Evolutionary conservation across 441 rosid species (phyloP), one percentile per base, ranked within the genome.

Genomic region (Raphanus hybrid): DNA sequence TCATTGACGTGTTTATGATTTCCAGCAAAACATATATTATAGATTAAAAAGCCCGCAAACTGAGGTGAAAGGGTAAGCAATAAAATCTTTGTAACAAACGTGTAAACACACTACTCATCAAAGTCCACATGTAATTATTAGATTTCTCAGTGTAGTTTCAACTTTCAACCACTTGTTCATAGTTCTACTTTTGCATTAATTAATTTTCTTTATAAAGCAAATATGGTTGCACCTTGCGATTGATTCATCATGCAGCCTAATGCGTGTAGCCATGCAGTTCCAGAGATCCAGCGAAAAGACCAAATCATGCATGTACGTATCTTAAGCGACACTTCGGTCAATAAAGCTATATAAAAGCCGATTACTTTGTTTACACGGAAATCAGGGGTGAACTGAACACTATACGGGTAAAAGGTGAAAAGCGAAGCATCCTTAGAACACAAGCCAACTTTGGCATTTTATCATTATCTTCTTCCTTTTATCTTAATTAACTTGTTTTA

Each of bases 211-310:
- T 5, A 37, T 73, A 68, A 78, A 79, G 74, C 67, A 68, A 55
- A 60, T 26, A 68, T 59, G 70, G 74, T 78, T 67, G 57, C 48
- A 67, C 55, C 67, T 26, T 72, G 58, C 16, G 65, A 67, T 26
- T 15, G 63, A 35, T 27, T 71, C 63, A 72, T 78, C 63, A 78
- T 78, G 73, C 50, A 78, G 69, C 58, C 73, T 67, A 78, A 68
- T 78, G 71, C 74, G 74, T 78, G 74, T 73, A 78, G 76, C 81
- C 81, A 78, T 78, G 78, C 82, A 78, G 78, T 74, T 73, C 82
- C 69, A 52, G 82, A 74, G 70, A 73, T 64, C 54, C 57, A 15
- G 74, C 82, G 48, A 61, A 60, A 68, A 66, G 61, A 73, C 74
- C 74, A 61, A 73, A 74, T 79, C 75, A 79, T 79, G 82, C 75